Evolutionary conservation across 169 alveolate genomes (phyloP).

Genomic region (Eimeria zaria): DNA sequence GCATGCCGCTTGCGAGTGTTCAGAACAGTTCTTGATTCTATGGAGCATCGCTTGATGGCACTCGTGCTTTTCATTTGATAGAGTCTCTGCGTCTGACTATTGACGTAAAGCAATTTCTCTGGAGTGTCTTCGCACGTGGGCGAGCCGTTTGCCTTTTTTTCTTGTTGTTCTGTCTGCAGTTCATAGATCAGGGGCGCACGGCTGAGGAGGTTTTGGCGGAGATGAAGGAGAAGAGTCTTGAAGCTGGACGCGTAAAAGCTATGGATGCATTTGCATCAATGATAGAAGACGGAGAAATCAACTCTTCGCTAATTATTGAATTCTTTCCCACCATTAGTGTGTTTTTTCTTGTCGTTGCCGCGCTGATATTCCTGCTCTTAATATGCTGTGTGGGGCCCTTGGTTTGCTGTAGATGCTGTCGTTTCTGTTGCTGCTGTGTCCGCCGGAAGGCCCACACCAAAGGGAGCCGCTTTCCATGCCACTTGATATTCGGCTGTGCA

Average conservation of each 20-base stretch:
- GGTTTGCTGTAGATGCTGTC: constrained; percentile 32
- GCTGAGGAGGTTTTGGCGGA: constrained; percentile 41
- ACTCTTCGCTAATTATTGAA: neutral
- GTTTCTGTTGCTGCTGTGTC: constrained; percentile 33
- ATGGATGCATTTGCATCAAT: neutral
- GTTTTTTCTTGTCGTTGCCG: neutral
- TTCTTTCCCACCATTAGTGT: neutral
- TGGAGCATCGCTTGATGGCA: neutral
- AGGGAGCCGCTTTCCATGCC: neutral
- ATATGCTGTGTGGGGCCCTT: neutral
- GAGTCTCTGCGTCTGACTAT: neutral
- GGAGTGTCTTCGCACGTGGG: neutral
- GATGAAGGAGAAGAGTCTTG: constrained; percentile 25
- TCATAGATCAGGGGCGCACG: constrained; percentile 24
- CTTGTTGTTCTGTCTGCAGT: constrained; percentile 5
- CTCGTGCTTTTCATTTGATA: neutral
- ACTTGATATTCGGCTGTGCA: neutral
- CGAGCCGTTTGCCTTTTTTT: neutral
- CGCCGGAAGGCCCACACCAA: constrained; percentile 46
- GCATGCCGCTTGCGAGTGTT: neutral
- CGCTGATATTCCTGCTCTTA: constrained; percentile 16
- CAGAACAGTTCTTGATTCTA: too few relatives aligned
- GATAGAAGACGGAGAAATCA: constrained; percentile 19
- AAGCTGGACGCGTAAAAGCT: neutral
- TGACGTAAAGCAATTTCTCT: neutral